Conservation (phyloP, 305 asterid species). For the Fraxinus floribunda region DNA sequence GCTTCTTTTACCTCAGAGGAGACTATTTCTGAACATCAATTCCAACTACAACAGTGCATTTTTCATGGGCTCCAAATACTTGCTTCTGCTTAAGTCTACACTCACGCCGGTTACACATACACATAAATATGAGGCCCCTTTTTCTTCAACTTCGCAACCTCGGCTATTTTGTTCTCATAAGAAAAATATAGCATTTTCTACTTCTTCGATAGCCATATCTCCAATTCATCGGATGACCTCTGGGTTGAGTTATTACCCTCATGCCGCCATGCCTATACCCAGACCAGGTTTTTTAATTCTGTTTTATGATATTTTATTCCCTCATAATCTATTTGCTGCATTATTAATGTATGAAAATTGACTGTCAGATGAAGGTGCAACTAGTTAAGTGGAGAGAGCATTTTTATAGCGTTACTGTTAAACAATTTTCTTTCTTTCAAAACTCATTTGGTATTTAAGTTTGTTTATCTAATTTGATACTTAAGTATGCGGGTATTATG, state of each 20-base stretch:
- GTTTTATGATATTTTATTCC: background rate
- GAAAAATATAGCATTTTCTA: conserved; percentile 27
- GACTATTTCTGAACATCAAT: conserved; percentile 24
- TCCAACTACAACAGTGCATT: conserved; percentile 28
- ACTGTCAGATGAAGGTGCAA: background rate
- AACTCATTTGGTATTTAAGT: background rate
- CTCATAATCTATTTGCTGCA: background rate
- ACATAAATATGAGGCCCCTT: conserved; percentile 9
- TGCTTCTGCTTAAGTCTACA: conserved; percentile 34
- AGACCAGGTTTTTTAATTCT: conserved; percentile 35
- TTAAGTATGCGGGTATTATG: background rate
- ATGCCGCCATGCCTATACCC: conserved; percentile 48
- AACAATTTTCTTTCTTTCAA: background rate
- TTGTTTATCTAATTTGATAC: background rate
- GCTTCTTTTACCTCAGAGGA: conserved; percentile 37
- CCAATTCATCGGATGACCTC: conserved; percentile 36
- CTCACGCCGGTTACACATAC: conserved; percentile 21
- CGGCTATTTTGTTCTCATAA: conserved; percentile 19
- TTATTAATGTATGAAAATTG: background rate
- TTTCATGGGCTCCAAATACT: conserved; percentile 41
- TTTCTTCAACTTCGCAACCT: conserved; percentile 22
- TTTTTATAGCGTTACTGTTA: background rate
- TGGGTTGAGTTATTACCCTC: conserved; percentile 35
- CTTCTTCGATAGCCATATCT: conserved; percentile 32
- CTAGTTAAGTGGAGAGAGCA: background rate